A percentile compares a stretch with the other conserved stretches of the same genome.
phyloP scores from a whole-genome alignment of 352 stramenopile genomes.

The Phytophthora pini region DNA sequence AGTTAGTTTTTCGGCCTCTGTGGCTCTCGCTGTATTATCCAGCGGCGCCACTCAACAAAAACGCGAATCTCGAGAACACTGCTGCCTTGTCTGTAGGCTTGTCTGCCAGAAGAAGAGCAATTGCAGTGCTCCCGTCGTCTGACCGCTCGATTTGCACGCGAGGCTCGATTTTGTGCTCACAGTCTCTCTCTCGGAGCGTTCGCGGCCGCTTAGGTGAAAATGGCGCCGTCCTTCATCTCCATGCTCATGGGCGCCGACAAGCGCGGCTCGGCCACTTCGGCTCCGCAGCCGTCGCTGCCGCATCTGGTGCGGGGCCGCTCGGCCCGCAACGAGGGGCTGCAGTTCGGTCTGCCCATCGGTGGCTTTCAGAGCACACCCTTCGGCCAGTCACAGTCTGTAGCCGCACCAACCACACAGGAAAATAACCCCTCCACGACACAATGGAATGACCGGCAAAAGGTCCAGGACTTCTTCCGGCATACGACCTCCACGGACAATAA shows the following conservation, averaged over 20 bases:
- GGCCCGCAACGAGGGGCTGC: constrained; percentile 27
- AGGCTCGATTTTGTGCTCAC: constrained; percentile 29
- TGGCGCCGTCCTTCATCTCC: constrained; percentile 70
- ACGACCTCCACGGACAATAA: constrained; percentile 25
- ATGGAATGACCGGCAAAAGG: constrained; percentile 64
- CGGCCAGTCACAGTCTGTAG: constrained; percentile 16
- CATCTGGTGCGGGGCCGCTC: constrained; percentile 28
- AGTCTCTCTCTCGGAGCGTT: constrained; percentile 35
- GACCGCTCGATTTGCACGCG: constrained; percentile 30
- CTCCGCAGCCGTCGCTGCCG: constrained; percentile 21
- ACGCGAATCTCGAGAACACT: constrained; percentile 15
- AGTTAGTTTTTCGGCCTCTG: constrained; percentile 8
- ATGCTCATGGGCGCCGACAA: constrained; percentile 55
- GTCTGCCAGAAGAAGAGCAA: constrained; percentile 13
- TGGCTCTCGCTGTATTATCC: constrained; percentile 22
- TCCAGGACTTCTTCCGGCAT: constrained; percentile 65
- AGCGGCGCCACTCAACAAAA: constrained; percentile 18
- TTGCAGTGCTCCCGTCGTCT: constrained; percentile 30
- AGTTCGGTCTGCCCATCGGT: constrained; percentile 40
- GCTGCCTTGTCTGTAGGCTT: constrained; percentile 24
- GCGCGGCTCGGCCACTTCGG: constrained; percentile 6
- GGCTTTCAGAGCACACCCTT: constrained; percentile 34
- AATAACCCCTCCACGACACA: constrained; percentile 10
- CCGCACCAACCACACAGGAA: constrained; percentile 9
- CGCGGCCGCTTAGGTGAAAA: constrained; percentile 30